A percentile compares a stretch with the other conserved stretches of the same genome.
These are phyloP conservation scores for Rhizodiscina lignyota DNA, from an alignment of 495 filamentous ascomycete genomes.

Conservation along the genomic window DNA sequence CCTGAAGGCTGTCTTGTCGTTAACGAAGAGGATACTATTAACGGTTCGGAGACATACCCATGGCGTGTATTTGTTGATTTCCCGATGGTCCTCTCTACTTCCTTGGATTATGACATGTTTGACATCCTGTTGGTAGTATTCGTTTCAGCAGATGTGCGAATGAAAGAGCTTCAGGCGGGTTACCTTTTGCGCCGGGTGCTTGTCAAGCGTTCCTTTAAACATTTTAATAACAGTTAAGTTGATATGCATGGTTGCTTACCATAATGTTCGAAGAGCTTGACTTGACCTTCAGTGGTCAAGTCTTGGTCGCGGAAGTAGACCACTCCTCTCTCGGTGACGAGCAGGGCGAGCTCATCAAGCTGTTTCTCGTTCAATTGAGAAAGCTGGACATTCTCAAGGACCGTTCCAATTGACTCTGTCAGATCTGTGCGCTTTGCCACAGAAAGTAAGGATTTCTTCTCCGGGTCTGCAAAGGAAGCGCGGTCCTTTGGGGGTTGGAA, in stretches of 20 bases:
- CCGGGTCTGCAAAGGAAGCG: constrained; percentile 32
- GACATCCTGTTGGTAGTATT: too few species aligned
- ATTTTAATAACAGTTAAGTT: too few species aligned
- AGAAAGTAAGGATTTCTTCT: constrained; percentile 31
- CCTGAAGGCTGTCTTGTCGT: too few species aligned
- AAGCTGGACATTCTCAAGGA: constrained; percentile 7
- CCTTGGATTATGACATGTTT: too few species aligned
- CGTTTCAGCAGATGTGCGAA: too few species aligned
- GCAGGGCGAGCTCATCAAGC: constrained; percentile 9
- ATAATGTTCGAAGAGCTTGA: constrained; percentile 34
- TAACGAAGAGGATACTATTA: too few species aligned
- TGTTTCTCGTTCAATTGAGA: constrained; percentile 4
- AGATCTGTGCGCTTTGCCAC: constrained; percentile 28
- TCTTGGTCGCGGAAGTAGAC: constrained; percentile 11
- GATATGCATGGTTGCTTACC: too few species aligned
- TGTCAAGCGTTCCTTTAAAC: constrained; percentile 29
- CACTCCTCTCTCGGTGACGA: constrained; percentile 8
- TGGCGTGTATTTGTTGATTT: too few species aligned
- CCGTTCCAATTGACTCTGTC: constrained; percentile 26
- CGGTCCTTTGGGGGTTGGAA: constrained; percentile 29
- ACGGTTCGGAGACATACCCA: too few species aligned
- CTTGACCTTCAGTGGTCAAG: constrained; percentile 30
- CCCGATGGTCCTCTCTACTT: too few species aligned
- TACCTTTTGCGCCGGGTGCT: constrained; percentile 32
- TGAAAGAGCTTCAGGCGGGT: too few species aligned